Evolutionary conservation across 306 rosid genomes (phyloP).

Genomic region (Dryas drummondii): DNA sequence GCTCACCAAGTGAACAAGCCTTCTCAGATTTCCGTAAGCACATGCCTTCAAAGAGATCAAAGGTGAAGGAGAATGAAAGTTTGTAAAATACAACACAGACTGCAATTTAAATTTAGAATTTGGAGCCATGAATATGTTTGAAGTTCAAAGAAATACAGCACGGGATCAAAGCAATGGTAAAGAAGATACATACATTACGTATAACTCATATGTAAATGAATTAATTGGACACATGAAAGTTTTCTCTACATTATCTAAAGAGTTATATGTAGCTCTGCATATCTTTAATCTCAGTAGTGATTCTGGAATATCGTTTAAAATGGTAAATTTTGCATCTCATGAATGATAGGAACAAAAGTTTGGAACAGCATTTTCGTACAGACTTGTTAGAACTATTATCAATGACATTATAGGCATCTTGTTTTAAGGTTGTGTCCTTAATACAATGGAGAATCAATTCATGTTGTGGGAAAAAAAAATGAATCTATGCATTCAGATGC

Average conservation of each 20-base stretch:
- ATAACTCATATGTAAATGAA: background rate
- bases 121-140: background rate
- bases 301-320: background rate
- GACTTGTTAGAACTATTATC: background rate
- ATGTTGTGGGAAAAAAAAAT: background rate
- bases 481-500: background rate
- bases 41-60: constrained; percentile 66
- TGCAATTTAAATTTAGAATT: background rate
- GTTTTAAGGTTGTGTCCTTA: background rate
- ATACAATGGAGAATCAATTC: constrained; percentile 1
- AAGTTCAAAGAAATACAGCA: background rate
- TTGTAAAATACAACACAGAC: constrained; percentile 6
- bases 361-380: background rate
- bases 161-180: background rate
- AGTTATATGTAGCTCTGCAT: background rate
- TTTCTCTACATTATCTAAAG: background rate
- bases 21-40: constrained; percentile 79
- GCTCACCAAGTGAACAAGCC: constrained; percentile 68
- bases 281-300: background rate
- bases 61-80: constrained; percentile 30
- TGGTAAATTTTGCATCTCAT: background rate
- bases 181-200: background rate
- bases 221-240: too few relatives aligned
- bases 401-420: background rate
- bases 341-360: background rate